These are phyloP conservation scores for Hanseniaspora gamundiae DNA, from an alignment of 1,139 yeast species.

Conservation along the genomic window DNA sequence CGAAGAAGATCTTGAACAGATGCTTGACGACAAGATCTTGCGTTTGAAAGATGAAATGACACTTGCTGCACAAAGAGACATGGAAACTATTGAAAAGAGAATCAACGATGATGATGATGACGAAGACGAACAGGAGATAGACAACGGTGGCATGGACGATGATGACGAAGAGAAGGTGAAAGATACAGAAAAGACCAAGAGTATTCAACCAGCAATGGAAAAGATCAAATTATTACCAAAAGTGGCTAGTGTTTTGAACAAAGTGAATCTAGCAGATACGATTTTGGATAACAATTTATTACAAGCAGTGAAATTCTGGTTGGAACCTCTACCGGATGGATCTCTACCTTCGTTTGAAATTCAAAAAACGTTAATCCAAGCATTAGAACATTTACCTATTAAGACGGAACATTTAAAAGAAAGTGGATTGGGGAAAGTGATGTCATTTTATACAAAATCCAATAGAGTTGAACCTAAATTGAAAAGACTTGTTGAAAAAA, in stretches of 20 bases:
- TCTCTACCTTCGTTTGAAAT: constrained; percentile 94
- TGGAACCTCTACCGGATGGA: constrained; percentile 96
- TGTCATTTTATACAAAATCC: constrained; percentile 86
- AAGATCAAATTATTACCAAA: constrained; percentile 72
- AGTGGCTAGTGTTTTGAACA: constrained; percentile 63
- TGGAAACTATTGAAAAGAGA: constrained; percentile 59
- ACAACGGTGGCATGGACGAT: constrained; percentile 6
- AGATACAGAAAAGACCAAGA: constrained; percentile 31
- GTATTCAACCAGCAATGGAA: constrained; percentile 47
- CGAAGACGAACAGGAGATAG: constrained; percentile 8
- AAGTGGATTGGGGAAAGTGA: constrained; percentile 85
- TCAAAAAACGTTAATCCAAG: constrained; percentile 72
- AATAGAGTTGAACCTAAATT: constrained; percentile 79
- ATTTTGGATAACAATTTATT: constrained; percentile 86
- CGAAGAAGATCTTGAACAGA: constrained; percentile 86
- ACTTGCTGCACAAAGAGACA: constrained; percentile 82
- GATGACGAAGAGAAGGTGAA: constrained; percentile 32
- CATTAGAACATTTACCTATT: constrained; percentile 71
- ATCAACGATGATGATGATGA: constrained; percentile 11
- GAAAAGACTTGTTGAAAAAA: constrained; percentile 77
- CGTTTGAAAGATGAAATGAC: constrained; percentile 82
- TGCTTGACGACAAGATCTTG: constrained; percentile 86
- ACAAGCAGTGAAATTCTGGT: constrained; percentile 92
- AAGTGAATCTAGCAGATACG: constrained; percentile 81
- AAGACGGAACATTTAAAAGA: constrained; percentile 93